A percentile compares a stretch with the other conserved stretches of the same genome.
These are phyloP conservation scores for Fagopyrum homotropicum DNA, from an alignment of 148 eudicot species.

Conservation along the genomic window DNA sequence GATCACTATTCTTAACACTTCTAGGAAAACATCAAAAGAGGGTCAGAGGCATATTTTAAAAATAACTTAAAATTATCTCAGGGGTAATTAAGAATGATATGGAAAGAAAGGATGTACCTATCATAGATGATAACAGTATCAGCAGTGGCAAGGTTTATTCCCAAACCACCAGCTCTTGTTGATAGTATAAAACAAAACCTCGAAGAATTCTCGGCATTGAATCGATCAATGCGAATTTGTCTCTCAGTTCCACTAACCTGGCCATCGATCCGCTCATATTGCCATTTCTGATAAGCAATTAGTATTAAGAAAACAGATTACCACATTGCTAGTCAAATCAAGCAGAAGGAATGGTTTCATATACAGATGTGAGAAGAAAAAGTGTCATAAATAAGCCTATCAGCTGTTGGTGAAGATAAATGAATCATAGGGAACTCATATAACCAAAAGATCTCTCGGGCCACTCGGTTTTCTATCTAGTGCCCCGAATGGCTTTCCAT, in stretches of 20 bases:
- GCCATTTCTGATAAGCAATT: slow-evolving; percentile 60
- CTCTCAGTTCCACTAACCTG: slow-evolving; percentile 94
- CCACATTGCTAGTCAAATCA: slow-evolving; percentile 5
- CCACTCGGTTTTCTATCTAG: no score
- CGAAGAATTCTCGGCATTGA: slow-evolving; percentile 84
- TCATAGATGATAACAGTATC: slow-evolving; percentile 98
- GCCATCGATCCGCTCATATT: slow-evolving; percentile 94
- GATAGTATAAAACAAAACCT: slow-evolving; percentile 92
- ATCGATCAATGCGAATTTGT: slow-evolving; percentile 93
- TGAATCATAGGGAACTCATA: background rate
- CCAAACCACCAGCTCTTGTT: slow-evolving; percentile 98
- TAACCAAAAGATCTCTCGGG: no score
- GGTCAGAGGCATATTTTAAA: background rate
- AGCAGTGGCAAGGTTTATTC: slow-evolving; percentile 99
- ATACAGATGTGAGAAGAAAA: background rate
- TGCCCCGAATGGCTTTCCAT: no score
- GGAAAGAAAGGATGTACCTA: slow-evolving; percentile 39
- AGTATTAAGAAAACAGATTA: background rate
- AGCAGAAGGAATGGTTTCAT: slow-evolving; percentile 2
- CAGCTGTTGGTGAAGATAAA: background rate
- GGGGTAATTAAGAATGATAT: slow-evolving; percentile 2
- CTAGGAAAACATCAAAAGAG: background rate
- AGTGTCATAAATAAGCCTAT: background rate
- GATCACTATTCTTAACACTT: background rate
- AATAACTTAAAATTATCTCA: background rate